Evolutionary conservation across 1,139 yeast species (phyloP).

Genomic region (Hansenula lynferdii): DNA sequence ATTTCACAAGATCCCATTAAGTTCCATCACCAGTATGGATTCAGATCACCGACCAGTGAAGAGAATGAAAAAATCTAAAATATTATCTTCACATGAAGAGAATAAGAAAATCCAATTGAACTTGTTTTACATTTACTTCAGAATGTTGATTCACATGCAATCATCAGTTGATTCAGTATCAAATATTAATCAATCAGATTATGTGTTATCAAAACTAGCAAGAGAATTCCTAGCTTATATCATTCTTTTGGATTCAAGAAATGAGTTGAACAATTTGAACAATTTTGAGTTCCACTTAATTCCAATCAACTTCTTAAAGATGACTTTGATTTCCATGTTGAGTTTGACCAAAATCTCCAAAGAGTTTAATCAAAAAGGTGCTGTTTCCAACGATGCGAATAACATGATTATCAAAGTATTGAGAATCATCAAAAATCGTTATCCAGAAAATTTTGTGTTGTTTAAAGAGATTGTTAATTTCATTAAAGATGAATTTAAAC

Average conservation of each 20-base stretch:
- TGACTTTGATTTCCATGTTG: constrained; percentile 16
- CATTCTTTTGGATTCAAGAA: constrained; percentile 11
- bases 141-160: constrained; percentile 12
- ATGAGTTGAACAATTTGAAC: constrained; percentile 20
- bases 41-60: neutral
- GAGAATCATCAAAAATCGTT: constrained; percentile 17
- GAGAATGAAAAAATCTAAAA: constrained; percentile 1
- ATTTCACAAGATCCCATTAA: constrained; percentile 1
- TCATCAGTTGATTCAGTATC: constrained; percentile 4
- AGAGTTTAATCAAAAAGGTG: neutral
- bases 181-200: constrained; percentile 9
- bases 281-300: constrained; percentile 22
- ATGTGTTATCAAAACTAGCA: constrained; percentile 7
- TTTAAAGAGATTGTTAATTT: constrained; percentile 15
- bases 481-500: constrained; percentile 1
- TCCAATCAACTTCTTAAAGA: constrained; percentile 21
- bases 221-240: constrained; percentile 7
- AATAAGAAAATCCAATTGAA: constrained; percentile 16
- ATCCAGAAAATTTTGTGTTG: constrained; percentile 21
- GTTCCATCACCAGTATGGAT: neutral
- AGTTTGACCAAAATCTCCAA: constrained; percentile 8
- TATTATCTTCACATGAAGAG: constrained; percentile 4
- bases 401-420: constrained; percentile 2
- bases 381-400: constrained; percentile 11
- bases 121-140: constrained; percentile 16